phyloP scores from a whole-genome alignment of 257 asterid genomes.

The Hygrophila difformis region DNA sequence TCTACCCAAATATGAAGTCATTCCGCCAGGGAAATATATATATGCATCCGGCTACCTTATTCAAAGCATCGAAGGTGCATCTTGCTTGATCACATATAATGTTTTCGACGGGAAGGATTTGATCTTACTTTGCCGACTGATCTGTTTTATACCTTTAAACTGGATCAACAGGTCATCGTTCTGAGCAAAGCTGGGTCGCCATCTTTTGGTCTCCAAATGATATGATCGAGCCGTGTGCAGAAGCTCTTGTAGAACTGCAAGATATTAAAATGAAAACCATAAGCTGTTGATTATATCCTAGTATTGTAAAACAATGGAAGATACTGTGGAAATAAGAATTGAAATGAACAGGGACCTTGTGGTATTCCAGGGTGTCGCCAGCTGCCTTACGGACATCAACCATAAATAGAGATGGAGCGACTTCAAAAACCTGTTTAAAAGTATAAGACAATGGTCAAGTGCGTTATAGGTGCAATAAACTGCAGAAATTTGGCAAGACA shows the following conservation, averaged over 20 bases:
- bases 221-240: conserved; percentile 35
- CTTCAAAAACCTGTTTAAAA: conserved; percentile 61
- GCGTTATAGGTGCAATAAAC: background rate
- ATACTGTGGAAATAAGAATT: conserved; percentile 5
- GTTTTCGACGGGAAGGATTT: background rate
- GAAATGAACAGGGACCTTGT: conserved; percentile 42
- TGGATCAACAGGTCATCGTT: conserved; percentile 53
- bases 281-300: conserved; percentile 2
- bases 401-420: conserved; percentile 88
- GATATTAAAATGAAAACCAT: conserved; percentile 4
- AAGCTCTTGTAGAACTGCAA: conserved; percentile 70
- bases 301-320: background rate
- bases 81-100: too few species aligned
- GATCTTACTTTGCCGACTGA: conserved; percentile 14
- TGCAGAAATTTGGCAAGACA: conserved; percentile 5
- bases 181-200: conserved; percentile 21
- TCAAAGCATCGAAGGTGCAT: too few species aligned
- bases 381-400: conserved; percentile 93
- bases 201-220: conserved; percentile 73
- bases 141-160: conserved; percentile 29
- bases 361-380: conserved; percentile 90
- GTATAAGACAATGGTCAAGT: background rate
- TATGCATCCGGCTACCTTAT: too few species aligned
- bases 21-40: too few species aligned
- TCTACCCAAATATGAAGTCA: too few species aligned